Evolutionary conservation across 2,329 filamentous ascomycete species (phyloP).

Genomic region (Ceratocystis diversiconidia): DNA sequence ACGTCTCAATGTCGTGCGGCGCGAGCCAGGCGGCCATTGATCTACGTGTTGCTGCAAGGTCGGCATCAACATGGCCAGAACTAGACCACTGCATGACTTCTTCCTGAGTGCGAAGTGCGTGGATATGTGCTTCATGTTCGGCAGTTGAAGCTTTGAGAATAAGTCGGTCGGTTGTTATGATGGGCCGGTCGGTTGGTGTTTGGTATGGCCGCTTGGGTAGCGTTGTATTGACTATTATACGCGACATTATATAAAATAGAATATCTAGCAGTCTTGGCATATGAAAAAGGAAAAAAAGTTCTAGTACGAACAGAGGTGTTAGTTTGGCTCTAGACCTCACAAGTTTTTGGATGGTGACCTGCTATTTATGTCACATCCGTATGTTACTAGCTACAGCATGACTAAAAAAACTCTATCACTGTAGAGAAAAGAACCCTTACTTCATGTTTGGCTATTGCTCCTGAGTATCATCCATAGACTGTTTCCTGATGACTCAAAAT

Average conservation of each 20-base stretch:
- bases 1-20: constrained; percentile 36
- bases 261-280: background rate
- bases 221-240: constrained; percentile 34
- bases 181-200: constrained; percentile 26
- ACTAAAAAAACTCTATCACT: background rate
- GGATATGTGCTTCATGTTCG: constrained; percentile 36
- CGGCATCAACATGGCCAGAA: constrained; percentile 30
- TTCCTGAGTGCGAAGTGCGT: constrained; percentile 40
- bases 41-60: constrained; percentile 31
- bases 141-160: constrained; percentile 36
- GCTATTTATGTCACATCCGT: background rate
- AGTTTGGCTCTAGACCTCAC: background rate
- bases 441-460: background rate
- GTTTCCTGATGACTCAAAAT: no score
- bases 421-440: background rate
- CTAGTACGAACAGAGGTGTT: background rate
- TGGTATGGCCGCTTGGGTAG: constrained; percentile 32
- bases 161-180: constrained; percentile 39
- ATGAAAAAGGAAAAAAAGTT: background rate
- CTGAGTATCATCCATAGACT: background rate
- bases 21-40: constrained; percentile 32
- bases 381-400: background rate
- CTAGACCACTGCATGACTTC: constrained; percentile 49
- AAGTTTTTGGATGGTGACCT: background rate
- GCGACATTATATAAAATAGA: constrained; percentile 16